Evolutionary conservation across 169 alveolate genomes (phyloP), one percentile per base, ranked within the genome.

Genomic region (Eimeria sp.): DNA sequence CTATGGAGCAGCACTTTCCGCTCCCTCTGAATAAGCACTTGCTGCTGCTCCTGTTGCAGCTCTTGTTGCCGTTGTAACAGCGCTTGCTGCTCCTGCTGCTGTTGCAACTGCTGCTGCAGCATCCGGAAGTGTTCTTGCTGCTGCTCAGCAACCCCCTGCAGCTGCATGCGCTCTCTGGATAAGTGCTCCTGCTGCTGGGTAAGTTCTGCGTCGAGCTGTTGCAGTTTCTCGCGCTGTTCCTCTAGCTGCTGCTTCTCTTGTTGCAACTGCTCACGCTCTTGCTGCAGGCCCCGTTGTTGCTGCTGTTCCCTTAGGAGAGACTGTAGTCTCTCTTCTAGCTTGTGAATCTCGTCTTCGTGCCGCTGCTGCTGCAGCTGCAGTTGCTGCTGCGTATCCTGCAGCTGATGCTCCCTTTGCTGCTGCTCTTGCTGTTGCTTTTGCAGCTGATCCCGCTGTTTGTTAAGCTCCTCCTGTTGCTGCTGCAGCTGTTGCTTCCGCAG

Each of bases 61-160:
- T 57, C 58, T 57, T 83, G 91, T 76, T 83, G 91, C 49, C 57
- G 58, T n/a, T 83, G 91, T 30, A 83, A n/a, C 76, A 83, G 75
- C 57, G 76, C 91, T n/a, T 49, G 91, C 91, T 83, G 91, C 91
- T 83, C 76, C 47, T 83, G 91, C 91, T 83, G 91, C 91, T 83
- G 72, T 76, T 83, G 91, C 91, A 83, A 76, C 75, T 83, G 91
- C 30, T 83, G 91, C 91, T 83, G 91, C 75, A 83, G 72, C 91
- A 83, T 57, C 30, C 49, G 47, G 91, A 83, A 83, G 72, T 83
- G 91, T 1, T 49, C 91, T 54, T 83, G 91, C 91, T 83, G 91
- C 91, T 83, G 91, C 76, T 51, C 91, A 11, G 75, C 91, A 30
- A 83, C 91, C 67, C 58, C 91, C 76, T 83, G 72, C 72, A 83